phyloP scores from a whole-genome alignment of 164 flowering plant species.

The grape (Vitis vinifera) region ASM3070453v1 NC_081806.1:1211501-1212000 shows the following conservation, averaged over 20 bases:
- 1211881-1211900: neutral
- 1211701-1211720: no score
- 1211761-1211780: no score
- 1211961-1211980: conserved; percentile 62
- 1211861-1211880: neutral
- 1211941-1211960: conserved; percentile 6
- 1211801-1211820: no score
- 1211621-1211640: neutral
- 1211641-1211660: neutral
- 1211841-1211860: neutral
- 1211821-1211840: no score
- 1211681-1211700: neutral
- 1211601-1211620: neutral
- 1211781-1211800: no score
- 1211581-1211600: neutral
- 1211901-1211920: neutral
- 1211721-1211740: no score
- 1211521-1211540: neutral
- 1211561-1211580: neutral
- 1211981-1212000: conserved; percentile 96
- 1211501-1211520: neutral
- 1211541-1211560: neutral
- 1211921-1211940: neutral
- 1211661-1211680: conserved; percentile 1
- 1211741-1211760: no score